A percentile compares a stretch with the other conserved stretches of the same genome.
Conservation (phyloP, 2,329 filamentous ascomycete species). For the Metarhizium anisopliae region DNA sequence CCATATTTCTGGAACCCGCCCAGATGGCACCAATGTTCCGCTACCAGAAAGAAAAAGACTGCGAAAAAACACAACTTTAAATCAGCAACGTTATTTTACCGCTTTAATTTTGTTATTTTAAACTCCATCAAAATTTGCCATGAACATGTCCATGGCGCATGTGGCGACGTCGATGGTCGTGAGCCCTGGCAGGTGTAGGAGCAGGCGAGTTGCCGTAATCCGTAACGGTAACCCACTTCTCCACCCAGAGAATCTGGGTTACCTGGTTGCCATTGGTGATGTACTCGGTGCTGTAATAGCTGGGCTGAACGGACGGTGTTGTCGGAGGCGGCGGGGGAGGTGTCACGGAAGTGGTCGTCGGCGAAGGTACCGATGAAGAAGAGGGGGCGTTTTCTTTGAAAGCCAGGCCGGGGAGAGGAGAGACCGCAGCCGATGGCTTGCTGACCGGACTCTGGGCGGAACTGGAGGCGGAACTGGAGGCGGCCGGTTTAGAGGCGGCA, state of each 20-base stretch:
- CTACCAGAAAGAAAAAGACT: conserved; percentile 7
- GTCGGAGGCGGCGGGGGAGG: conserved; percentile 8
- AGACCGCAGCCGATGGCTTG: conserved; percentile 20
- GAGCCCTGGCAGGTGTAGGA: conserved; percentile 15
- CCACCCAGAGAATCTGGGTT: conserved; percentile 47
- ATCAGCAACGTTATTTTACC: conserved; percentile 11
- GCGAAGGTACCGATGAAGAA: background rate
- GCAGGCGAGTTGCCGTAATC: conserved; percentile 32
- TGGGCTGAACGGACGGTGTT: conserved; percentile 21
- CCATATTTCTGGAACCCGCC: conserved; percentile 26
- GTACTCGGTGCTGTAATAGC: conserved; percentile 41
- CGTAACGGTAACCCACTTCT: conserved; percentile 46
- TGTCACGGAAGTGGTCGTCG: background rate
- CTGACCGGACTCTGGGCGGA: conserved; percentile 26
- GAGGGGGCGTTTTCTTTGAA: conserved; percentile 24
- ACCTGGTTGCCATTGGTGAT: conserved; percentile 41
- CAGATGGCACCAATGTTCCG: conserved; percentile 17
- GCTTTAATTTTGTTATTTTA: conserved; percentile 3
- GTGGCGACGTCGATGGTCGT: conserved; percentile 18
- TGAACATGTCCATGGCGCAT: conserved; percentile 32
- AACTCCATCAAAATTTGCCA: conserved; percentile 16
- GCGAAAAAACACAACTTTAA: conserved; percentile 2
- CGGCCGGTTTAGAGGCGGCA: background rate
- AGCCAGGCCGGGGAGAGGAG: conserved; percentile 28
- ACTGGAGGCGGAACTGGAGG: conserved; percentile 15